These are phyloP conservation scores for Golubevia pallescens DNA, from an alignment of 1,284 basidiomycete species.

Conservation along the genomic window DNA sequence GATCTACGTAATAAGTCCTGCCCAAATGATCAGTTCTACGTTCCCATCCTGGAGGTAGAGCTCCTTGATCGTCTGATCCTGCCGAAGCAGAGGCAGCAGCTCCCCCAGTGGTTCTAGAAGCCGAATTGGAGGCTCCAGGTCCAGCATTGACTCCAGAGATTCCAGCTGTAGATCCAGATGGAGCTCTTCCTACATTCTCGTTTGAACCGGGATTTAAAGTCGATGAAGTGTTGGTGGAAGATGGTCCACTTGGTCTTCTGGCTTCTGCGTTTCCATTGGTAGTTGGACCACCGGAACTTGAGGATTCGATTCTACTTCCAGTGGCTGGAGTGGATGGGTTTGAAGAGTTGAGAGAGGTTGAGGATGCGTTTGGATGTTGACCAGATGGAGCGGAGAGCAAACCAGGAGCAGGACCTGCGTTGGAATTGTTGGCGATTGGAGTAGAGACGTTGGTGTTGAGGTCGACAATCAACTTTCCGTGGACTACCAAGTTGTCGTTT, in stretches of 20 bases:
- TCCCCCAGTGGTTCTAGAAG: background rate
- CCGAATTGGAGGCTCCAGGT: background rate
- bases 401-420: constrained; percentile 24
- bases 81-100: constrained; percentile 7
- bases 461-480: constrained; percentile 64
- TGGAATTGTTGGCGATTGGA: constrained; percentile 47
- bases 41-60: constrained; percentile 91
- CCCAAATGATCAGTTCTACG: constrained; percentile 85
- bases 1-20: constrained; percentile 79
- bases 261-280: background rate
- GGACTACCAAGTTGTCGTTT: constrained; percentile 62
- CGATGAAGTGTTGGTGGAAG: background rate
- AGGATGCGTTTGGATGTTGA: constrained; percentile 30
- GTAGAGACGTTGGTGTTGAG: constrained; percentile 62
- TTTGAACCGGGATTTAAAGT: background rate
- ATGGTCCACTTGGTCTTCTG: background rate
- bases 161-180: background rate
- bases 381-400: constrained; percentile 22
- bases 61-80: constrained; percentile 38
- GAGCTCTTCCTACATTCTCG: background rate
- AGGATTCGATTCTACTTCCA: background rate
- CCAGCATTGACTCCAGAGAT: background rate
- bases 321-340: constrained; percentile 1
- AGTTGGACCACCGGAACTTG: background rate
- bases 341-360: constrained; percentile 35